Conservation (phyloP, 2,329 filamentous ascomycete genomes). For the Diplodia sapinea region DNA sequence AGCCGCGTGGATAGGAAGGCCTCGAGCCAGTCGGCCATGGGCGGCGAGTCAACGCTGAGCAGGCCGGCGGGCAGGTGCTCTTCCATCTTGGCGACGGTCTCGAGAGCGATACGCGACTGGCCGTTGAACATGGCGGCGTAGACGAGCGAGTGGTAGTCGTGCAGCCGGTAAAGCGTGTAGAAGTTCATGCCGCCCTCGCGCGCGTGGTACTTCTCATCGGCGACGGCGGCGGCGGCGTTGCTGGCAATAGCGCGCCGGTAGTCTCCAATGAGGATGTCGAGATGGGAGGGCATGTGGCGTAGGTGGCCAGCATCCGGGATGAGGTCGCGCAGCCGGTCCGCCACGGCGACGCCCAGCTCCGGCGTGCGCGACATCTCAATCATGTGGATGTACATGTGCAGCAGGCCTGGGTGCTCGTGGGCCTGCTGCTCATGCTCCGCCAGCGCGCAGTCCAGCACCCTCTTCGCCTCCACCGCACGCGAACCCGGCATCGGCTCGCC, state of each 20-base stretch:
- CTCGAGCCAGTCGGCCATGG: constrained; percentile 82
- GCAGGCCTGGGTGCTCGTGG: constrained; percentile 67
- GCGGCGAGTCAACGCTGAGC: constrained; percentile 67
- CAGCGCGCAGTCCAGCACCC: constrained; percentile 65
- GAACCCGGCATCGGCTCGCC: constrained; percentile 62
- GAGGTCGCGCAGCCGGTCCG: constrained; percentile 67
- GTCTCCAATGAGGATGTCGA: constrained; percentile 75
- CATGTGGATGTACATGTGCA: constrained; percentile 78
- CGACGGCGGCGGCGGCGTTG: constrained; percentile 69
- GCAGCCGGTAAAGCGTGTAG: constrained; percentile 76
- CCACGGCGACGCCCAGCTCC: constrained; percentile 65
- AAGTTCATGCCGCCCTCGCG: constrained; percentile 69
- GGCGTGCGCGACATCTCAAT: constrained; percentile 77
- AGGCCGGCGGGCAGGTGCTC: constrained; percentile 66
- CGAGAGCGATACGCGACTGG: constrained; percentile 65
- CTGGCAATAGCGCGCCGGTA: constrained; percentile 70
- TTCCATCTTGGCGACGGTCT: constrained; percentile 66
- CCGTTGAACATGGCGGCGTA: constrained; percentile 82
- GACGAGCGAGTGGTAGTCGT: constrained; percentile 76
- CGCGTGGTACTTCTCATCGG: constrained; percentile 70
- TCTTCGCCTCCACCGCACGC: constrained; percentile 64
- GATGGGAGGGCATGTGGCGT: constrained; percentile 77
- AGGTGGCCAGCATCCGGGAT: constrained; percentile 74
- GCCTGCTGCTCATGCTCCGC: constrained; percentile 52
- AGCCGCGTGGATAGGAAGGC: constrained; percentile 70